Percentiles rank a stretch among this genome's conserved stretches.
These are phyloP conservation scores for Isatis tinctoria DNA, from an alignment of 345 rosid genomes.

Conservation along the genomic window DNA sequence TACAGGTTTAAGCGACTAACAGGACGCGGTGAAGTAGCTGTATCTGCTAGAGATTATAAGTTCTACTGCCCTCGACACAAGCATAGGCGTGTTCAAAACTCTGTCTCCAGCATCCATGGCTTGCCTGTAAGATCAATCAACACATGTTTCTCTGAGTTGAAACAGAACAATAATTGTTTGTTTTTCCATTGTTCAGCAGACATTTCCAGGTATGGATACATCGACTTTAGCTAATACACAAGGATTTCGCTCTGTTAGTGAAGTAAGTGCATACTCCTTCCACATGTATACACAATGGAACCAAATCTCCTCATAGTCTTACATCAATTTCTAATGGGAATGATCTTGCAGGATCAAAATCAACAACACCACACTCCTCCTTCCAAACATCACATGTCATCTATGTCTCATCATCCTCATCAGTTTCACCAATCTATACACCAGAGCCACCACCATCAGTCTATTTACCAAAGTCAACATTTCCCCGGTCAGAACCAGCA, in stretches of 20 bases:
- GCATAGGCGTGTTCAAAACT: slow-evolving; percentile 55
- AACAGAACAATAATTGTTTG: neutral
- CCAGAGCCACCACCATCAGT: slow-evolving; percentile 51
- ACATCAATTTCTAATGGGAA: neutral
- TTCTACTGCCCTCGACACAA: slow-evolving; percentile 94
- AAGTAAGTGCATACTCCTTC: slow-evolving; percentile 39
- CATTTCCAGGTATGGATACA: slow-evolving; percentile 51
- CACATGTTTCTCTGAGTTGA: neutral
- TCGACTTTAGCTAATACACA: slow-evolving; percentile 48
- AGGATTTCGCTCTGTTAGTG: slow-evolving; percentile 58
- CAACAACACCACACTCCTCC: slow-evolving; percentile 50
- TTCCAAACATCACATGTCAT: slow-evolving; percentile 64
- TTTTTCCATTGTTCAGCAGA: slow-evolving; percentile 42
- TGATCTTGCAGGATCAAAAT: slow-evolving; percentile 47
- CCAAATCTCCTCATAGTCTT: neutral
- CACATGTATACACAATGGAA: neutral
- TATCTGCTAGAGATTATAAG: slow-evolving; percentile 73
- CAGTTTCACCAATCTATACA: slow-evolving; percentile 73
- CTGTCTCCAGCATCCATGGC: slow-evolving; percentile 48
- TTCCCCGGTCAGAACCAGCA: slow-evolving; percentile 60
- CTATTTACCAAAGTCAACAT: slow-evolving; percentile 59
- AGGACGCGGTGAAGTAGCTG: slow-evolving; percentile 73
- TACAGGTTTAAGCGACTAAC: slow-evolving; percentile 82
- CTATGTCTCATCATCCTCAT: slow-evolving; percentile 60
- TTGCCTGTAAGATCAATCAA: slow-evolving; percentile 54